Base-by-base conservation (phyloP, 2,329 filamentous ascomycete species). In the Xylaria multiplex region DNA sequence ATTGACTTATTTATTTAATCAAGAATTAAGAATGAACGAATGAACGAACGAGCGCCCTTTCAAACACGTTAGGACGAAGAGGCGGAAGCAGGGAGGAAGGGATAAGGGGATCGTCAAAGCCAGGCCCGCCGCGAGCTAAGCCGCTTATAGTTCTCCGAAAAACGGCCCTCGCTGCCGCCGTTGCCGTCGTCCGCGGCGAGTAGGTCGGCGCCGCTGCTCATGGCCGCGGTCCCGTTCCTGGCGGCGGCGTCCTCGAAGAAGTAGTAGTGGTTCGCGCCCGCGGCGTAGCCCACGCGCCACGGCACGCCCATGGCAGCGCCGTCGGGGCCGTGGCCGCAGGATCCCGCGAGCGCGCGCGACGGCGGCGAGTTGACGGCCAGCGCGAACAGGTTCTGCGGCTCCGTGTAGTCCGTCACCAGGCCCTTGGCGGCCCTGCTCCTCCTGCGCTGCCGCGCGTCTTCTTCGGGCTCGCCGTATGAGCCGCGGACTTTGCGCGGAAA, bases 351-450 rank as follows among this genome's bases (percentile, higher is more conserved):
- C 19, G 70, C 69, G 43, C 53, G 54, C 62, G 73, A 73, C 0
- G 73, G 69, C 13, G 74, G 73, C 48, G 74, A 76, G 73, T 93
- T 93, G 59, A 94, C 82, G 1, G 91, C 90, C 0, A 93, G 78
- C 0, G 88, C 82, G 72, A 94, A 93, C 2, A 93, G 79, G 74
- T 93, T 93, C 60, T 90, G 87, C 0, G 91, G 90, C 72, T 95
- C 91, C 0, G 89, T 91, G 74, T 91, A 93, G 79, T 95, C 92
- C 0, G 90, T 93, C 7, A 95, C 86, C 24, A 92, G 84, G 16
- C 73, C 73, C 45, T 61, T 65, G 9, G 65, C 67, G 3, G 58
- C 58, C 32, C 63, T 67, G 40, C 32, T 14, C 42, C 14, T 22
- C n/a, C n/a, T n/a, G n/a, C n/a, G n/a, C 27, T 43, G 40, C 11